phyloP scores from a whole-genome alignment of 1,139 yeast genomes.

The Suhomyces terraborum region DNA sequence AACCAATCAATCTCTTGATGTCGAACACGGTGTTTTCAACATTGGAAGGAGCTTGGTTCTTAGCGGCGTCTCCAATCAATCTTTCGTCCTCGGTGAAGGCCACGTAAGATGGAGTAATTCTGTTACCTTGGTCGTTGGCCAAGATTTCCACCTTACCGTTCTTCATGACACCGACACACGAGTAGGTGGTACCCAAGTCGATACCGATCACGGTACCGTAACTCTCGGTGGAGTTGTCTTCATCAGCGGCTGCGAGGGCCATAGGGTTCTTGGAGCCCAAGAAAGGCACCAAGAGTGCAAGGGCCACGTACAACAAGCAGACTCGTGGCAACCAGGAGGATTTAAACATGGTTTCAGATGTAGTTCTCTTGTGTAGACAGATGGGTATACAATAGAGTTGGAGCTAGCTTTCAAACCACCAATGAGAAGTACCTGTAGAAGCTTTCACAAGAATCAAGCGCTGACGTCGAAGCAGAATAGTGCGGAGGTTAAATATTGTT shows the following conservation, averaged over 20 bases:
- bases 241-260: conserved; percentile 39
- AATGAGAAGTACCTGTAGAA: background rate
- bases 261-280: conserved; percentile 19
- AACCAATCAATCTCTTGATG: conserved; percentile 84
- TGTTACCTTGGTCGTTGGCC: conserved; percentile 94
- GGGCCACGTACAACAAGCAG: conserved; percentile 23
- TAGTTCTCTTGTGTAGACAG: conserved; percentile 1
- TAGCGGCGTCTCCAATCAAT: conserved; percentile 92
- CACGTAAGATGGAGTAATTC: conserved; percentile 91
- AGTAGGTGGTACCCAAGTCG: conserved; percentile 85
- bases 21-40: conserved; percentile 81
- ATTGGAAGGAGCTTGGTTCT: conserved; percentile 87
- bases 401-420: conserved; percentile 1
- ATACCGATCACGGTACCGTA: conserved; percentile 85
- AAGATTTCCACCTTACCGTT: conserved; percentile 88
- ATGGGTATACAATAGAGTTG: background rate
- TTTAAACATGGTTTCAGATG: conserved; percentile 15
- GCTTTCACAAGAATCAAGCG: conserved; percentile 7
- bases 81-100: conserved; percentile 85
- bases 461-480: conserved; percentile 1
- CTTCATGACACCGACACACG: conserved; percentile 94
- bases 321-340: conserved; percentile 23
- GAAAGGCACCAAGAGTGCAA: conserved; percentile 22
- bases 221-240: conserved; percentile 45
- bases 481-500: conserved; percentile 6